Percentiles rank a stretch among this genome's conserved stretches.
Evolutionary conservation across 1,284 basidiomycete species (phyloP).

Genomic region (Malassezia nana): DNA sequence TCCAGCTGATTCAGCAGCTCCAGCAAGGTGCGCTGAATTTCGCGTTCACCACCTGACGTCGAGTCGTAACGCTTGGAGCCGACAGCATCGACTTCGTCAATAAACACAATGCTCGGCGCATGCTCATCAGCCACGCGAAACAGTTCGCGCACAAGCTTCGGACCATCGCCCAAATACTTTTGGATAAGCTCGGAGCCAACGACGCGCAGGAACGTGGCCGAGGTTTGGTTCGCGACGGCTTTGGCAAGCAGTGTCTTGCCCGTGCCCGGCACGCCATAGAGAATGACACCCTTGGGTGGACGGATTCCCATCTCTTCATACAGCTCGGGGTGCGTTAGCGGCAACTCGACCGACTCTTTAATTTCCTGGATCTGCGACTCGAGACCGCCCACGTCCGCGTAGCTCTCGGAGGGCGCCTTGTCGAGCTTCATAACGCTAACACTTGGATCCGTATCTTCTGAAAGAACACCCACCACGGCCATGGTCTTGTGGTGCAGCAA

Average conservation of each 20-base stretch:
- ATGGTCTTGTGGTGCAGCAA: slow-evolving; percentile 93
- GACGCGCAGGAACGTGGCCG: slow-evolving; percentile 92
- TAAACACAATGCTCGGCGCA: slow-evolving; percentile 51
- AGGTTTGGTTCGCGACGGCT: slow-evolving; percentile 97
- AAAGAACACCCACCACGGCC: slow-evolving; percentile 85
- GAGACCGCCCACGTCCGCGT: slow-evolving; percentile 94
- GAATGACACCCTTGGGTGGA: slow-evolving; percentile 96
- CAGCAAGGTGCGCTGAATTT: slow-evolving; percentile 51
- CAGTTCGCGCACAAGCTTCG: slow-evolving; percentile 51
- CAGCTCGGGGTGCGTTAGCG: slow-evolving; percentile 91
- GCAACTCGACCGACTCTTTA: slow-evolving; percentile 97
- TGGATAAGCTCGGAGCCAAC: slow-evolving; percentile 98
- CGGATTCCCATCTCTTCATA: slow-evolving; percentile 99
- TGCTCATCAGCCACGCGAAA: slow-evolving; percentile 52
- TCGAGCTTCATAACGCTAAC: slow-evolving; percentile 93
- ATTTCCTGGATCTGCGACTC: slow-evolving; percentile 97
- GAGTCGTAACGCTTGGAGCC: slow-evolving; percentile 52
- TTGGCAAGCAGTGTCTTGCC: slow-evolving; percentile 97
- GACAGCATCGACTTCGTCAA: slow-evolving; percentile 52
- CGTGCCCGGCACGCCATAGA: slow-evolving; percentile 96
- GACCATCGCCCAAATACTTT: slow-evolving; percentile 92
- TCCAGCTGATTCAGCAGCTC: slow-evolving; percentile 65
- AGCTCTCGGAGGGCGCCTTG: slow-evolving; percentile 96
- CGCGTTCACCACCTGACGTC: slow-evolving; percentile 51
- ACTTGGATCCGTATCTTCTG: slow-evolving; percentile 94